Conservation (phyloP, 2,329 filamentous ascomycete species). For the Phialemonium atrogriseum region DNA sequence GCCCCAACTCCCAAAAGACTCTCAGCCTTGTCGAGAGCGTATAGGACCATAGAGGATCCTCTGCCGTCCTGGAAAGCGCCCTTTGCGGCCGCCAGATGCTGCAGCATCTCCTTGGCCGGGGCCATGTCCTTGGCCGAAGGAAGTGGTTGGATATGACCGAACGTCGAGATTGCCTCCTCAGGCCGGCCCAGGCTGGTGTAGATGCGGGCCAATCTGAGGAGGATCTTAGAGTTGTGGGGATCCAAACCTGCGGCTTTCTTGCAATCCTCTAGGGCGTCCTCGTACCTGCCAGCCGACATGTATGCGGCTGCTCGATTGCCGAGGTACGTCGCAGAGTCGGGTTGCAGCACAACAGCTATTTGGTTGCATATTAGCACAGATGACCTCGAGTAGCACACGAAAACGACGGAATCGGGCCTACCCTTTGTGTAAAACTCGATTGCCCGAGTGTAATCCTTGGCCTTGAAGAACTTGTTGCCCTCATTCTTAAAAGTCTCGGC, state of each 20-base stretch:
- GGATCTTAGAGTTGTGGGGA: constrained; percentile 76
- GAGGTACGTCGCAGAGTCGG: constrained; percentile 78
- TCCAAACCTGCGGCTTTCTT: constrained; percentile 75
- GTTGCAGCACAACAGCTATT: constrained; percentile 81
- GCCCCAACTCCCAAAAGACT: constrained; percentile 68
- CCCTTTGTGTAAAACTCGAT: constrained; percentile 94
- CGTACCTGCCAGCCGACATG: constrained; percentile 77
- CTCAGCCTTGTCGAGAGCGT: constrained; percentile 86
- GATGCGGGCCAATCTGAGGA: constrained; percentile 81
- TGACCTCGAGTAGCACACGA: too few species aligned
- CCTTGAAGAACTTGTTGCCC: constrained; percentile 96
- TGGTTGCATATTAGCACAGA: neutral
- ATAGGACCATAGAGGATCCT: constrained; percentile 82
- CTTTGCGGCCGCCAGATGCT: constrained; percentile 72
- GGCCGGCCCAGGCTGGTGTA: constrained; percentile 82
- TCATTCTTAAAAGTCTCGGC: constrained; percentile 87
- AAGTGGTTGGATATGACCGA: constrained; percentile 69
- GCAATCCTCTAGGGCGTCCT: constrained; percentile 79
- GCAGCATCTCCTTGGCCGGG: constrained; percentile 75
- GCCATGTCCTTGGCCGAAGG: constrained; percentile 80
- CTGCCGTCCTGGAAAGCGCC: constrained; percentile 66
- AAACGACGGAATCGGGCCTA: constrained; percentile 29
- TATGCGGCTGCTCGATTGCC: constrained; percentile 92
- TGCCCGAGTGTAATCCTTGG: constrained; percentile 78
- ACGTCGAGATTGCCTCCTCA: constrained; percentile 76